Evolutionary conservation across 1,284 basidiomycete species (phyloP), one percentile per base, ranked within the genome.

Genomic region (Pseudozyma hubeiensis): DNA sequence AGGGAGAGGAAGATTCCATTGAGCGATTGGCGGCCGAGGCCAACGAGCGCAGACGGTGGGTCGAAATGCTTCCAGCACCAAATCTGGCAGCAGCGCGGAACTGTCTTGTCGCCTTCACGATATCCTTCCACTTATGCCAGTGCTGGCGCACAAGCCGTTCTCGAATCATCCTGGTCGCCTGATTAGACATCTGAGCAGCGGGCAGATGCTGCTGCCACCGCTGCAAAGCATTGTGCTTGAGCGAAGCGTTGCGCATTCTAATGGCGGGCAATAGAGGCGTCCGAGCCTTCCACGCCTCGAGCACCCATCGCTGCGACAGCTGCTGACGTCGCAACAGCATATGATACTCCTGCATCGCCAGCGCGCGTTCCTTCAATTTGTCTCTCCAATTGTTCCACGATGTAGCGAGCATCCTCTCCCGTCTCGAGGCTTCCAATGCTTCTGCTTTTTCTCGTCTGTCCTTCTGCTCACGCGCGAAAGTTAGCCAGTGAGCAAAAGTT

Each of bases 261-360:
- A 79, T 57, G 3, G 75, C 77, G 0, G 77, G 75, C 1, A 79
- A 52, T 29, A 57, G 16, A 0, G 30, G 45, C 13, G 77, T 78
- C 13, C 50, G 43, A 1, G 56, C 50, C 40, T 70, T 50, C 77
- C 77, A 79, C 2, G n/a, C 17, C 1, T 59, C 35, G 6, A 79
- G 17, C 0, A 41, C 51, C 53, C 55, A 53, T 7, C 10, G 53
- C 43, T 72, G n/a, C 1, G 49, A 60, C 2, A 64, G 51, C 31
- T 65, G 55, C 19, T 79, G 76, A 17, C 76, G 49, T 34, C 51
- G 58, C n/a, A 75, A 35, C 40, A 76, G 50, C 56, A 75, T 67
- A 17, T 60, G 54, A 45, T 72, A 77, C 63, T 79, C 77, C 7
- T 66, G 37, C 10, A 39, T 45, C 9, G 54, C 63, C 24, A 79